A percentile compares a stretch with the other conserved stretches of the same genome.
Conservation (phyloP, 164 flowering plant species). For the Umbilicus rupestris region DNA sequence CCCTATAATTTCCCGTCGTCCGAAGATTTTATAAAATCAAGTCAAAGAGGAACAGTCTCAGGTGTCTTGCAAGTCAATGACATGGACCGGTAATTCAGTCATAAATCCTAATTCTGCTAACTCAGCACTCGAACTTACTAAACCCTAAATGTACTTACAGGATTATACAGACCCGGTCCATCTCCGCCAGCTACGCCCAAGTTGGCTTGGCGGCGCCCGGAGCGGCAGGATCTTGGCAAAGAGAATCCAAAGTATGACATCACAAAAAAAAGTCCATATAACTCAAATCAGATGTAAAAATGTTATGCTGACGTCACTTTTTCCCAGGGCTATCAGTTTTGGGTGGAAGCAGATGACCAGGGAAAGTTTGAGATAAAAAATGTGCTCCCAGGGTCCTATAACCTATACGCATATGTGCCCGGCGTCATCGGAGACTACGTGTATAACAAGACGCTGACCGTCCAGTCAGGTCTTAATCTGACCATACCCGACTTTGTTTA, state of each 20-base stretch:
- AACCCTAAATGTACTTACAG: slow-evolving; percentile 18
- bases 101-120: neutral
- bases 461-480: slow-evolving; percentile 40
- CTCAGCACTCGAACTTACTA: no score
- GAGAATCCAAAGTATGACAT: slow-evolving; percentile 54
- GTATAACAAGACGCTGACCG: slow-evolving; percentile 27
- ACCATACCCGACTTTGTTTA: neutral
- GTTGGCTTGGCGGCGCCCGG: slow-evolving; percentile 83
- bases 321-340: slow-evolving; percentile 78
- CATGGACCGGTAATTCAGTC: slow-evolving; percentile 21
- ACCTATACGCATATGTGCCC: slow-evolving; percentile 68
- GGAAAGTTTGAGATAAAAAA: slow-evolving; percentile 50
- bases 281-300: neutral
- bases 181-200: slow-evolving; percentile 47
- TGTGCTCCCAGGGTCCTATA: slow-evolving; percentile 50
- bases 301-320: neutral
- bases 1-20: slow-evolving; percentile 74
- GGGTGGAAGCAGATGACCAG: slow-evolving; percentile 46
- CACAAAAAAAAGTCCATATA: neutral
- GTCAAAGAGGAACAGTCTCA: slow-evolving; percentile 44
- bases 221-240: slow-evolving; percentile 85
- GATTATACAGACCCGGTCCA: slow-evolving; percentile 23
- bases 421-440: slow-evolving; percentile 71
- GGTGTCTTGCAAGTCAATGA: slow-evolving; percentile 64
- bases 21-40: slow-evolving; percentile 41